These are phyloP conservation scores for Austroboletus eburneus DNA, from an alignment of 768 basidiomycete genomes.

Conservation along the genomic window DNA sequence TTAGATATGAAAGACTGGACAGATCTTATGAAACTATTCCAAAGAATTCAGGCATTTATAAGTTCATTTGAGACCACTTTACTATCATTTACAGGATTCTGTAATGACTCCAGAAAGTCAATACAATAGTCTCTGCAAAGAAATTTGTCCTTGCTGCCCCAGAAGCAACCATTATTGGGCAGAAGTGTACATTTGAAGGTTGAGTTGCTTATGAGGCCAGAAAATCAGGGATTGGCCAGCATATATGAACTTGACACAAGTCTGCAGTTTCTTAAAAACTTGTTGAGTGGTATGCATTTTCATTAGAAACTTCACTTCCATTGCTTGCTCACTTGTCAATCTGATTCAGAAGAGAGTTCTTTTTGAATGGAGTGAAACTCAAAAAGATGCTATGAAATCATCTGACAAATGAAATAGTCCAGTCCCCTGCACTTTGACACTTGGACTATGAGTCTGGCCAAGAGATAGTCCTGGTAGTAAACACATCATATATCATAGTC, in stretches of 20 bases:
- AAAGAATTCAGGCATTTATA: constrained; percentile 32
- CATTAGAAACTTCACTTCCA: too few relatives aligned
- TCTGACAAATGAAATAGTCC: constrained; percentile 23
- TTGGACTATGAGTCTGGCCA: background rate
- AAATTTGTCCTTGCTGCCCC: constrained; percentile 32
- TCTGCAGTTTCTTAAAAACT: too few relatives aligned
- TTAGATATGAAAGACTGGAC: constrained; percentile 24
- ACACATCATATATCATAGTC: constrained; percentile 30
- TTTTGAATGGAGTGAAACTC: constrained; percentile 18
- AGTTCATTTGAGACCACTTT: constrained; percentile 40
- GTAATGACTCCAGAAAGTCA: constrained; percentile 33
- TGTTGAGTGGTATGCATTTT: too few relatives aligned
- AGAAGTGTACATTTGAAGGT: constrained; percentile 35
- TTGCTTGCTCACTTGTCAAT: constrained; percentile 18
- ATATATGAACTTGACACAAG: too few relatives aligned
- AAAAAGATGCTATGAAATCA: too few relatives aligned
- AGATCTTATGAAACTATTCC: constrained; percentile 35
- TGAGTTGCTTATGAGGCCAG: constrained; percentile 25
- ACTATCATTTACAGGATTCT: constrained; percentile 34
- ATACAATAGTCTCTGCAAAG: constrained; percentile 35
- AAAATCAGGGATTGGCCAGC: constrained; percentile 32
- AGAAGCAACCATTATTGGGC: constrained; percentile 33
- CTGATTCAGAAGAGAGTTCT: constrained; percentile 24
- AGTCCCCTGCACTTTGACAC: too few relatives aligned
- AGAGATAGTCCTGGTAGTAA: constrained; percentile 13